phyloP scores from a whole-genome alignment of 306 rosid species.

The Vigna unguiculata region DNA sequence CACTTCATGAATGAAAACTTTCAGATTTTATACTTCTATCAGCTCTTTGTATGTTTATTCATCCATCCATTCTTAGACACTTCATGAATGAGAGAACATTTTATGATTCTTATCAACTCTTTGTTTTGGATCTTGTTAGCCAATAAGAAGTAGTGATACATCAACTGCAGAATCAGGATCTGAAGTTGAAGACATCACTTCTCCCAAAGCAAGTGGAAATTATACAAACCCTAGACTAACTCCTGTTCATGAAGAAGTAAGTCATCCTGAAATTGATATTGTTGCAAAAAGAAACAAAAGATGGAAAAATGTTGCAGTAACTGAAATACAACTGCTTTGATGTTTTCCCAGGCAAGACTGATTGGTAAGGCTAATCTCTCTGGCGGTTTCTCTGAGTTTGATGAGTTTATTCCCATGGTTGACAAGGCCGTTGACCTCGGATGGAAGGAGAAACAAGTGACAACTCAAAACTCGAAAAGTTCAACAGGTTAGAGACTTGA shows the following conservation, averaged over 20 bases:
- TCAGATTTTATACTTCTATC: slow-evolving; percentile 25
- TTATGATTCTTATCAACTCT: slow-evolving; percentile 34
- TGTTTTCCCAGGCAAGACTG: slow-evolving; percentile 70
- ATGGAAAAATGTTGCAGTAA: not conserved
- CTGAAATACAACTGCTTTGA: slow-evolving; percentile 36
- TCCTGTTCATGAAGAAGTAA: slow-evolving; percentile 88
- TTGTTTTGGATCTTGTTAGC: slow-evolving; percentile 43
- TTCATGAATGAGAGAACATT: slow-evolving; percentile 25
- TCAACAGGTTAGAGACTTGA: slow-evolving; percentile 59
- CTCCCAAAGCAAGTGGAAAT: slow-evolving; percentile 74
- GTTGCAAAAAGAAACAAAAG: slow-evolving; percentile 28
- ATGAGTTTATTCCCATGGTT: slow-evolving; percentile 82
- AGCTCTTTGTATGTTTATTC: slow-evolving; percentile 37
- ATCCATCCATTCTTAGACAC: slow-evolving; percentile 29
- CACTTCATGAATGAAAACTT: slow-evolving; percentile 29
- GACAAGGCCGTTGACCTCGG: slow-evolving; percentile 82
- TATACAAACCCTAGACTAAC: slow-evolving; percentile 69
- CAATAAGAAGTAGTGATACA: slow-evolving; percentile 86
- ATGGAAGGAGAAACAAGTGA: slow-evolving; percentile 57
- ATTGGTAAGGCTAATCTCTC: slow-evolving; percentile 50
- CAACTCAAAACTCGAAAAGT: slow-evolving; percentile 47
- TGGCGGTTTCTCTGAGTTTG: slow-evolving; percentile 60
- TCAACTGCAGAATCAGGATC: slow-evolving; percentile 95
- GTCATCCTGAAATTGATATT: slow-evolving; percentile 44
- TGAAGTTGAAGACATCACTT: slow-evolving; percentile 84